A percentile compares a stretch with the other conserved stretches of the same genome.
These are phyloP conservation scores for Quillaja saponaria DNA, from an alignment of 306 rosid genomes.

Conservation along the genomic window DNA sequence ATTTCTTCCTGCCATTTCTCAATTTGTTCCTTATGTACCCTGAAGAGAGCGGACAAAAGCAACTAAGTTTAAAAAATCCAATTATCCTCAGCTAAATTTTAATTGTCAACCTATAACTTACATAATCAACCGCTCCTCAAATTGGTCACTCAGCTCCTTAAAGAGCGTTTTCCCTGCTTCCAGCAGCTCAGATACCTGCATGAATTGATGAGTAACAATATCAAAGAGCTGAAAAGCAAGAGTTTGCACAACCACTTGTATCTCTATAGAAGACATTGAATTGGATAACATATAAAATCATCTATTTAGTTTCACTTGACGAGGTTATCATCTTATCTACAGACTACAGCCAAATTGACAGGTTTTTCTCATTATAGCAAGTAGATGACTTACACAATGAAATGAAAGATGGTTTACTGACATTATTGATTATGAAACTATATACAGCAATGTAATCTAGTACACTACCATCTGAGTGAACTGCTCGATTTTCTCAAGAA, in stretches of 20 bases:
- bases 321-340: background rate
- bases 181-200: slow-evolving; percentile 76
- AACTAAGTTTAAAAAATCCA: background rate
- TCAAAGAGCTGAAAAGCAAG: background rate
- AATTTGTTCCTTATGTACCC: slow-evolving; percentile 74
- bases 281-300: background rate
- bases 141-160: slow-evolving; percentile 61
- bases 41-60: slow-evolving; percentile 26
- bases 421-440: background rate
- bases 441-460: background rate
- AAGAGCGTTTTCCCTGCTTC: slow-evolving; percentile 70
- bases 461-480: slow-evolving; percentile 72
- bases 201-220: slow-evolving; percentile 2
- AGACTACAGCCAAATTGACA: background rate
- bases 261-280: background rate
- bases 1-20: slow-evolving; percentile 90
- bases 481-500: slow-evolving; percentile 65
- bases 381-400: background rate
- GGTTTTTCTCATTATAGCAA: background rate
- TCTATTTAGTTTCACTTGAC: background rate
- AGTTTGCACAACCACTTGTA: background rate
- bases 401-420: background rate
- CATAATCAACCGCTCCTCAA: slow-evolving; percentile 75
- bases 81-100: background rate
- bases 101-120: slow-evolving; percentile 35